These are phyloP conservation scores for Brassica nigra DNA, from an alignment of 345 rosid species.

Conservation along the genomic window DNA sequence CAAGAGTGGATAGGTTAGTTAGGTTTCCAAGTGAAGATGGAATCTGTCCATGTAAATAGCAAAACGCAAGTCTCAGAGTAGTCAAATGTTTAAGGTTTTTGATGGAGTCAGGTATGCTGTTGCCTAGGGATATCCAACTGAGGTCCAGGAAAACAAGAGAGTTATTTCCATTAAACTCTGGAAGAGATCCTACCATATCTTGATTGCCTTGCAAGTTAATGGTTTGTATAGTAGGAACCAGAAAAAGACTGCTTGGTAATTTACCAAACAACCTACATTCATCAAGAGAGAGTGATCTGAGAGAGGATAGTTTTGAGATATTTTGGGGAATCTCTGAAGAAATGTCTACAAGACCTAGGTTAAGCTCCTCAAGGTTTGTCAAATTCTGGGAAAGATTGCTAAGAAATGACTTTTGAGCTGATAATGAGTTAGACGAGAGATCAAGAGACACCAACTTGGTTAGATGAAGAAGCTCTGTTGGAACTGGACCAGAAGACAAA, in stretches of 20 bases:
- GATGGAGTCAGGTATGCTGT: neutral
- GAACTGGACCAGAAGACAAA: neutral
- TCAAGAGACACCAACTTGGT: slow-evolving; percentile 12
- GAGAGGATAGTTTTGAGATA: slow-evolving; percentile 1
- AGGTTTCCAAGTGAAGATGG: neutral
- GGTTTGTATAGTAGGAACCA: neutral
- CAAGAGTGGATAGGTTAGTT: neutral
- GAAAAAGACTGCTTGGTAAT: neutral
- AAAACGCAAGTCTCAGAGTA: neutral
- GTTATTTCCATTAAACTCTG: slow-evolving; percentile 11
- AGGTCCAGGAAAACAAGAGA: slow-evolving; percentile 9
- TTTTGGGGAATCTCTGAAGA: slow-evolving; percentile 17
- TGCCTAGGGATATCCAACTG: neutral
- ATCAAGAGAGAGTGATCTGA: neutral
- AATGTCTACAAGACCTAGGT: neutral
- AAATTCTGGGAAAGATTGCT: neutral
- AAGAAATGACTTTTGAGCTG: neutral
- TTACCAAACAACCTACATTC: neutral
- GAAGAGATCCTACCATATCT: slow-evolving; percentile 1
- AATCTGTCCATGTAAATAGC: neutral
- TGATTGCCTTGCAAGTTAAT: neutral
- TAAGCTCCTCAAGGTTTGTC: neutral
- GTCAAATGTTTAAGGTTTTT: neutral
- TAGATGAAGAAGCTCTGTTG: neutral
- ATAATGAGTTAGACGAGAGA: neutral